Percentiles rank a stretch among this genome's conserved stretches.
Evolutionary conservation across 768 basidiomycete species (phyloP).

Genomic region (Suillus spraguei): DNA sequence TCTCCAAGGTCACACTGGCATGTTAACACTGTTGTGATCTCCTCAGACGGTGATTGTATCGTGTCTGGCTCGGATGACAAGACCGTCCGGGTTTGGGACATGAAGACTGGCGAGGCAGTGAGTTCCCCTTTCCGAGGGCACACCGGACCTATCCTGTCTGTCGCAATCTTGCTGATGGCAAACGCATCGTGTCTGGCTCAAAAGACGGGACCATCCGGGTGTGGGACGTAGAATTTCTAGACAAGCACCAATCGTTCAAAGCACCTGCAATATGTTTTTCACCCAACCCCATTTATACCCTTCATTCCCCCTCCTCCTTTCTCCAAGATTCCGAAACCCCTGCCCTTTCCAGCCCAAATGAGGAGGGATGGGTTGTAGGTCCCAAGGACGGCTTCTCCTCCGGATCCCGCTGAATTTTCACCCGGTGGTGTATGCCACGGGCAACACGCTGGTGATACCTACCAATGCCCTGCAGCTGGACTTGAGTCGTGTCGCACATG

Average conservation of each 20-base stretch:
- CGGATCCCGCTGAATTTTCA: neutral
- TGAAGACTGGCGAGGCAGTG: neutral
- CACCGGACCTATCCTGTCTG: neutral
- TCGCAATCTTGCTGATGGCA: neutral
- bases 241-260: neutral
- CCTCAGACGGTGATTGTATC: neutral
- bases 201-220: neutral
- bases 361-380: neutral
- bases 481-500: neutral
- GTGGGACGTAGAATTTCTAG: neutral
- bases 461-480: neutral
- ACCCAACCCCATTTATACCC: neutral
- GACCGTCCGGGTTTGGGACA: neutral
- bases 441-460: neutral
- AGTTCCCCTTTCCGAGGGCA: neutral
- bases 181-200: neutral
- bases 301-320: neutral
- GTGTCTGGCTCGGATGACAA: neutral
- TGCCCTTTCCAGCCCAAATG: neutral
- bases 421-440: neutral
- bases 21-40: neutral
- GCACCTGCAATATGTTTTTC: neutral
- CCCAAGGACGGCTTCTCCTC: neutral
- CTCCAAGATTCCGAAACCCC: neutral
- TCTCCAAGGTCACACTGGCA: neutral